A percentile compares a stretch with the other conserved stretches of the same genome.
Evolutionary conservation across 768 basidiomycete genomes (phyloP).

Genomic region (Xanthoconium purpureum): DNA sequence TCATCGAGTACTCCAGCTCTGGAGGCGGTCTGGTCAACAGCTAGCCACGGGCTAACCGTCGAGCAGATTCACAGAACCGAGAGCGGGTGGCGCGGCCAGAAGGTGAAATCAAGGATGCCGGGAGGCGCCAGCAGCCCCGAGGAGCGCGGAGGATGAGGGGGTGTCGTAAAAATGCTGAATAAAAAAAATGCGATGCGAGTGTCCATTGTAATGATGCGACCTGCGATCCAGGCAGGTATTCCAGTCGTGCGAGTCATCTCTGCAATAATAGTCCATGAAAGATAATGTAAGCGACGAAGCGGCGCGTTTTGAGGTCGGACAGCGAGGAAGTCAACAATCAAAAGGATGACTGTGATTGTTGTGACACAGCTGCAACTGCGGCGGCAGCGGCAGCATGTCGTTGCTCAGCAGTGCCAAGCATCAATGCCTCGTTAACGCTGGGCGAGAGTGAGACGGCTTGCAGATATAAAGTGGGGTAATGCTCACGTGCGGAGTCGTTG

Average conservation of each 20-base stretch:
- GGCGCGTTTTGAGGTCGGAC: slow-evolving; percentile 24
- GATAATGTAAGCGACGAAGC: slow-evolving; percentile 37
- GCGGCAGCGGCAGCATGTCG: slow-evolving; percentile 57
- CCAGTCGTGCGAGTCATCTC: slow-evolving; percentile 40
- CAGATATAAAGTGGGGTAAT: not conserved
- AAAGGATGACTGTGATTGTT: slow-evolving; percentile 39
- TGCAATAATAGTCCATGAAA: slow-evolving; percentile 37
- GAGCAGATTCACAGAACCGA: slow-evolving; percentile 22
- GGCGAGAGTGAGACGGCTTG: not conserved
- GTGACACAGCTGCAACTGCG: slow-evolving; percentile 52
- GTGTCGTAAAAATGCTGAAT: slow-evolving; percentile 45
- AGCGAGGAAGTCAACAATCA: slow-evolving; percentile 38
- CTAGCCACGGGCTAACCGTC: slow-evolving; percentile 43
- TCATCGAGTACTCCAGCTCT: slow-evolving; percentile 41
- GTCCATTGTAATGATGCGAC: slow-evolving; percentile 53
- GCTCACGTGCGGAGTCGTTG: slow-evolving; percentile 66
- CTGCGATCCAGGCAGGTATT: slow-evolving; percentile 57
- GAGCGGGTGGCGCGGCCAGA: slow-evolving; percentile 58
- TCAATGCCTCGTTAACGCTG: slow-evolving; percentile 84
- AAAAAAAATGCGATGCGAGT: slow-evolving; percentile 36
- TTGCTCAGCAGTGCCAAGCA: slow-evolving; percentile 80
- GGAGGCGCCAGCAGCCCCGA: slow-evolving; percentile 19
- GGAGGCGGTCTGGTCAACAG: slow-evolving; percentile 13
- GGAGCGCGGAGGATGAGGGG: slow-evolving; percentile 17
- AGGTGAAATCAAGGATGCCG: slow-evolving; percentile 26